Base-by-base conservation (phyloP, 148 eudicot species). In the Chenopodium formosanum region DNA sequence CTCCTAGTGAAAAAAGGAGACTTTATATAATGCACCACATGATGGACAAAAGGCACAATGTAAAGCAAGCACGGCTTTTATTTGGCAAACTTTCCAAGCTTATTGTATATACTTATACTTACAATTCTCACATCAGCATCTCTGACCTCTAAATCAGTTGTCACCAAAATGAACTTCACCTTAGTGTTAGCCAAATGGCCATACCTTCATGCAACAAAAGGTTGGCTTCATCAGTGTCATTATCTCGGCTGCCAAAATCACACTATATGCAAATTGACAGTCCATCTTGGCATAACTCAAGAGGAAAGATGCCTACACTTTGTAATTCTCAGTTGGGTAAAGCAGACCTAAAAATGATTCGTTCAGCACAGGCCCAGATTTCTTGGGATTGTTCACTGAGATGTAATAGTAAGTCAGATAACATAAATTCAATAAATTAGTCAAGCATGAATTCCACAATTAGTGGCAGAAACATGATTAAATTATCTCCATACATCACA, bases 61-160 rank as follows among this genome's bases (percentile, higher is more conserved):
- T 34, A n/a, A 8, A 83, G 44, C 22, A 76, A 11, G 50, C 67
- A 40, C 58, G 23, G 40, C 0, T 6, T 44, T 44, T 19, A 9
- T 10, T 3, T 62, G 7, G 8, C 3, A 22, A 47, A 63, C 77
- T 70, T 56, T 56, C 60, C 14, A 56, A 56, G 6, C 3, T 56
- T 47, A 78, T 34, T 31, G 17, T 16, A 86, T 29, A 46, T 56
- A 56, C 50, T 47, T 65, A 23, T 34, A 83, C 99, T 94, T 84
- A 96, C 99, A 90, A 89, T 92, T 90, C 99, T 88, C 83, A 96
- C 97, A 82, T 94, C 97, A 44, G 93, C 98, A 87, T 96, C 99
- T 77, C 94, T 87, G 76, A 96, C 92, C 85, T 94, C 97, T 37
- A 94, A 89, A 83, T 96, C 98, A 56, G 98, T 91, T 74, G 99